Conservation (phyloP, 352 stramenopile genomes). For the Blastocystis sp. region DNA sequence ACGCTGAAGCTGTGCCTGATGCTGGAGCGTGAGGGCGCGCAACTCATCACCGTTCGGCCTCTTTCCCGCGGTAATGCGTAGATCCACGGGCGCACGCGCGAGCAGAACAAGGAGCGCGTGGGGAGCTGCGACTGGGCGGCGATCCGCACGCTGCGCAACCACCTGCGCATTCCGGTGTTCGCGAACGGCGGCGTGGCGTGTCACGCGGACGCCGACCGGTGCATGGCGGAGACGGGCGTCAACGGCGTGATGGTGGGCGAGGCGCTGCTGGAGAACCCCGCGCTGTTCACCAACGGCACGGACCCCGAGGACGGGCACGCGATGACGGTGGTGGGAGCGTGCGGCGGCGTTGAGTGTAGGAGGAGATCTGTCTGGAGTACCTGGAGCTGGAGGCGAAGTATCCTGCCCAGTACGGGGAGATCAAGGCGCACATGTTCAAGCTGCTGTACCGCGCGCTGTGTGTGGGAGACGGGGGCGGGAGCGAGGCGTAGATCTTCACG, state of each 20-base stretch:
- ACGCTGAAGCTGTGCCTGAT: slow-evolving; percentile 38
- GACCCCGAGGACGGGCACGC: slow-evolving; percentile 14
- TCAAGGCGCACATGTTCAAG: slow-evolving; percentile 63
- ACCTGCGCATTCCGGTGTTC: slow-evolving; percentile 51
- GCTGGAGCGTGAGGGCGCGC: slow-evolving; percentile 41
- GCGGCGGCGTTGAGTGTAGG: background rate
- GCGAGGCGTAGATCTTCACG: slow-evolving; percentile 20
- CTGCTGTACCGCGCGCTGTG: slow-evolving; percentile 44
- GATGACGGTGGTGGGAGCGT: slow-evolving; percentile 10
- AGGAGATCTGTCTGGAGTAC: slow-evolving; percentile 58
- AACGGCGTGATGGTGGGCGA: background rate
- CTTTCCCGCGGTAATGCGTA: background rate
- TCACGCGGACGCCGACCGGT: background rate
- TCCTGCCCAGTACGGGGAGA: slow-evolving; percentile 17
- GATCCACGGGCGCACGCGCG: slow-evolving; percentile 46
- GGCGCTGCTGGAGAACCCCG: slow-evolving; percentile 37
- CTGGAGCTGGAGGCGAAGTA: slow-evolving; percentile 21
- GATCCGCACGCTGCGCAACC: slow-evolving; percentile 1
- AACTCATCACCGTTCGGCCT: slow-evolving; percentile 41
- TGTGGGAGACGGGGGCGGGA: background rate
- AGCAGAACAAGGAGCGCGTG: slow-evolving; percentile 52
- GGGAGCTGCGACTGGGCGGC: slow-evolving; percentile 38
- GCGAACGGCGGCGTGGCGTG: slow-evolving; percentile 26
- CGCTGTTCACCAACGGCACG: slow-evolving; percentile 24
- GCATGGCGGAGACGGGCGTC: slow-evolving; percentile 22